A percentile compares a stretch with the other conserved stretches of the same genome.
These are phyloP conservation scores for Acrodontium crateriforme DNA, from an alignment of 2,329 filamentous ascomycete genomes.

Conservation along the genomic window DNA sequence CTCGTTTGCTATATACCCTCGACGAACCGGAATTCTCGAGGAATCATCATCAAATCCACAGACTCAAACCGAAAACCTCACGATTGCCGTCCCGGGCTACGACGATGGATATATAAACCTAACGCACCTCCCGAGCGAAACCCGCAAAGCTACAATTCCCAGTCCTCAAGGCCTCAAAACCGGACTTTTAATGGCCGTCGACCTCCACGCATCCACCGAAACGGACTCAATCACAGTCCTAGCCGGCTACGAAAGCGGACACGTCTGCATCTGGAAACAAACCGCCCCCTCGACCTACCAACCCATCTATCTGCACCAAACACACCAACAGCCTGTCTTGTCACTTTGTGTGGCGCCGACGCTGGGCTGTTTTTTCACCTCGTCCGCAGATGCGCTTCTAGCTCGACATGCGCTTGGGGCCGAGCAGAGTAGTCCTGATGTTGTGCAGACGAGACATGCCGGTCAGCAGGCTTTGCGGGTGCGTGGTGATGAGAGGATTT, in stretches of 20 bases:
- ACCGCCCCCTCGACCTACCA: conserved; percentile 34
- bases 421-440: conserved; percentile 5
- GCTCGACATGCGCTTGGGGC: conserved; percentile 54
- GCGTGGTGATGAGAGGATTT: conserved; percentile 66
- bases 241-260: conserved; percentile 76
- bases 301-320: conserved; percentile 48
- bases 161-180: conserved; percentile 35
- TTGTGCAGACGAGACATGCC: conserved; percentile 66
- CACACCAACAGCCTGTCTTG: conserved; percentile 69
- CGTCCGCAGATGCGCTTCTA: conserved; percentile 66
- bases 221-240: conserved; percentile 41
- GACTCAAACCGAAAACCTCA: conserved; percentile 26
- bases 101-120: conserved; percentile 55
- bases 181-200: conserved; percentile 83
- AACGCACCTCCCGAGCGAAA: conserved; percentile 64
- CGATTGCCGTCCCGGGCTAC: conserved; percentile 61
- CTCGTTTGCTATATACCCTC: conserved; percentile 53
- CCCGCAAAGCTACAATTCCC: conserved; percentile 47
- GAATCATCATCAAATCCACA: conserved; percentile 4
- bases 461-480: conserved; percentile 74
- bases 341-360: conserved; percentile 37
- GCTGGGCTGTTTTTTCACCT: conserved; percentile 56
- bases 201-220: conserved; percentile 32
- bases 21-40: no score
- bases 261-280: conserved; percentile 43